Base-by-base conservation (phyloP, 2,329 filamentous ascomycete genomes). In the Aspergillus quadrilineatus region DNA sequence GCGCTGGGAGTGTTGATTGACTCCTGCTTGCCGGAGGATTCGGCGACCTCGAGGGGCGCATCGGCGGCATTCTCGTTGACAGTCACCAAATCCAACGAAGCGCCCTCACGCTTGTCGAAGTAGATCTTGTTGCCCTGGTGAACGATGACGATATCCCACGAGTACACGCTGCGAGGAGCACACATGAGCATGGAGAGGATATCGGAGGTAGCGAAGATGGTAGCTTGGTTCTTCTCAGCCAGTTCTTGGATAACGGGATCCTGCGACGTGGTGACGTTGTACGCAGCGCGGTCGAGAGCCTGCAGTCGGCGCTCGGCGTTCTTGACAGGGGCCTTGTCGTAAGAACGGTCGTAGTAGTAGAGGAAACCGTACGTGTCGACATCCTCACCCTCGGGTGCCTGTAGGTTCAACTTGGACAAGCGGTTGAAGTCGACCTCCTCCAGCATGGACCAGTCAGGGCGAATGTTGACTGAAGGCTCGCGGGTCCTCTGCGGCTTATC, bases 181-280 rank as follows among this genome's bases (percentile, higher is more conserved):
- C 94, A 99, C 94, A 99, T 99, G 69, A 99, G 88, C 92, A 97
- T 97, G 64, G 93, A 97, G 58, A 99, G 85, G 68, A 99, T 92
- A 78, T 89, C 96, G 76, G 97, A 92, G 44, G 94, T 97, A 62
- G 94, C 92, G 72, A 97, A 99, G 70, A 99, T 93, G 66, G 90
- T 94, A 46, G 92, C 94, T 79, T 97, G 92, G 71, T 96, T 87
- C 81, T 92, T 95, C 68, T 97, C 93, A 61, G 94, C 90, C 55
- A 97, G 85, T 73, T 97, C 93, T 80, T 97, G 93, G 73, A 99
- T 96, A 68, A 99, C 85, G 46, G 94, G 94, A 74, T 99, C 94
- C 66, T 89, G 91, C 26, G 93, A 95, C 9, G 94, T 97, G 55
- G 93, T 96, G 72, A 97, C 93, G 72, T 97, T 99, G 84, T 97